Percentiles rank a stretch among this genome's conserved stretches.
Conservation (phyloP, 2,329 filamentous ascomycete genomes). For the Cercospora sesami region DNA sequence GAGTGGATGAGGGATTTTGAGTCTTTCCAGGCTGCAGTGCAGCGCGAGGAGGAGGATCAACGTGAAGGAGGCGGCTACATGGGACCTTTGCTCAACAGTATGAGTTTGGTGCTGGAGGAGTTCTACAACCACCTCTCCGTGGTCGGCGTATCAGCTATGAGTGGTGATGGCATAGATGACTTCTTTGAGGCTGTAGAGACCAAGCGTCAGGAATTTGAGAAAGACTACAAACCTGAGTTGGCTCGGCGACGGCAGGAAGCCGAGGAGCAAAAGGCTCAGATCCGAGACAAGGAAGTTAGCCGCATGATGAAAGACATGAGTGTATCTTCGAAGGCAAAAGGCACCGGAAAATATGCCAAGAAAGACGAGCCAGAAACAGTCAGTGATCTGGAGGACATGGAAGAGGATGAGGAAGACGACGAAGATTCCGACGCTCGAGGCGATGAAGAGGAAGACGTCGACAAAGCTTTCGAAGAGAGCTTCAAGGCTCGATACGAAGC, state of each 20-base stretch:
- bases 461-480: conserved; percentile 62
- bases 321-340: conserved; percentile 50
- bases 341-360: conserved; percentile 37
- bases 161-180: conserved; percentile 84
- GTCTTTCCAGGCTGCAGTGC: conserved; percentile 83
- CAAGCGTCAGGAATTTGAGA: conserved; percentile 84
- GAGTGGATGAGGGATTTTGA: conserved; percentile 99
- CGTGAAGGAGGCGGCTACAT: conserved; percentile 86
- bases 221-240: conserved; percentile 89
- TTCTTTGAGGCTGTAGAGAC: conserved; percentile 88
- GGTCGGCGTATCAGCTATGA: conserved; percentile 90
- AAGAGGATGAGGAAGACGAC: conserved; percentile 51
- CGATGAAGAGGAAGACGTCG: conserved; percentile 55
- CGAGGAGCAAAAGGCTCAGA: conserved; percentile 69
- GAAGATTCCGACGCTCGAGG: conserved; percentile 52
- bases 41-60: conserved; percentile 74
- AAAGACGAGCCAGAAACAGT: conserved; percentile 53
- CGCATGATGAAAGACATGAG: conserved; percentile 95
- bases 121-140: conserved; percentile 94
- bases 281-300: conserved; percentile 77
- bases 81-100: conserved; percentile 91
- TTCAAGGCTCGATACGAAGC: conserved; percentile 75
- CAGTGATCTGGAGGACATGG: conserved; percentile 55
- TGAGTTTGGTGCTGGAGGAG: conserved; percentile 96
- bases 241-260: conserved; percentile 74